Evolutionary conservation across 1,139 yeast genomes (phyloP), one percentile per base, ranked within the genome.

Genomic region (Candida neerlandica): DNA sequence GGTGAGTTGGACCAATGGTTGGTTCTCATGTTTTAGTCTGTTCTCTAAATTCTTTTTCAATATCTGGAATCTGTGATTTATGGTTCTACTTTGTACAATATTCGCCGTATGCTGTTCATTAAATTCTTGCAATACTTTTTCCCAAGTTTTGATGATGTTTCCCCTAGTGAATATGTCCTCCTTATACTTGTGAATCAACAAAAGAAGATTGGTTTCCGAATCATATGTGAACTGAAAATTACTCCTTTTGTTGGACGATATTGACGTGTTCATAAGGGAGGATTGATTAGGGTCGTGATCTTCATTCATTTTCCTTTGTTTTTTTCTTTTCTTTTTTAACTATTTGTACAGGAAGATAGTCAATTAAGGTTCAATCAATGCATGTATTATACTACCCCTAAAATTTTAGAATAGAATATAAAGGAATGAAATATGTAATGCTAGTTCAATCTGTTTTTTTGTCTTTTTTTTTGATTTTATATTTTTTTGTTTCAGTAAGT

Each of bases 141-240:
- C 63, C 73, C 73, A 68, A 0, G 70, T 67, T 50, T 61, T 65
- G 39, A 66, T 56, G 19, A 67, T 64, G 35, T 62, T 58, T 2
- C 73, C 73, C 42, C 71, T 50, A n/a, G 65, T 65, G 51, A 64
- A 66, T 3, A 68, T 55, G 29, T 62, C 67, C 21, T 60, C 58
- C 12, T 58, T 54, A 49, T 63, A 55, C 43, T 57, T 57, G 46
- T 51, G 55, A 16, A 67, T 64, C 39, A 67, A 53, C 26, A 53
- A 58, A 14, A 68, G 56, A 7, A 68, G 55, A 38, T 48, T 51
- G 29, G 62, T 59, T 46, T 68, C 73, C 5, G 65, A 55, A 43
- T 64, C 70, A 49, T 62, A 67, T 6, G 70, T 67, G 56, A 67
- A 67, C 33, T 55, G 60, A 46, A 64, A 64, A 41, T 60, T 60